phyloP scores from a whole-genome alignment of 352 stramenopile species.

The Globisporangium sylvaticum region DNA sequence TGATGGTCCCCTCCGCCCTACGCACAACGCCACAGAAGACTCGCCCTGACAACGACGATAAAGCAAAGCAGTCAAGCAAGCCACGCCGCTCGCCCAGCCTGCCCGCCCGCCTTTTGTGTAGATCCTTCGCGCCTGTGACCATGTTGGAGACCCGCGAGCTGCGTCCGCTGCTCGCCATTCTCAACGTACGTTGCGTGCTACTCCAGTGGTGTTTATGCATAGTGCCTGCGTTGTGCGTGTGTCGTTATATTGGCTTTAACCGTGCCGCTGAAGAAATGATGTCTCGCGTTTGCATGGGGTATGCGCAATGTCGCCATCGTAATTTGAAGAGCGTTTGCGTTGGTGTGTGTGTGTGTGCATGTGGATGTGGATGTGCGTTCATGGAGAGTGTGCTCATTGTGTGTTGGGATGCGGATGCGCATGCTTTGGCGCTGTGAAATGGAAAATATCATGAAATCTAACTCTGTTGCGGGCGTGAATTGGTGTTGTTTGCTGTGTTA shows the following conservation, averaged over 20 bases:
- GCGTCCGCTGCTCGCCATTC: conserved; percentile 70
- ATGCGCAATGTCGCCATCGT: neutral
- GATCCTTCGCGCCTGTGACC: conserved; percentile 2
- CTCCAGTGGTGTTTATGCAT: neutral
- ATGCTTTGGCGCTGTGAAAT: neutral
- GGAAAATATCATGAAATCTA: neutral
- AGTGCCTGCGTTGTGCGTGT: neutral
- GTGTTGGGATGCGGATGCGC: neutral
- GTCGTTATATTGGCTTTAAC: neutral
- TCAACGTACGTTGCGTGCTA: conserved; percentile 56
- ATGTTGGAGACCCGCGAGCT: conserved; percentile 85
- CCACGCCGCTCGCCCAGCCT: neutral
- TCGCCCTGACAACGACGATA: conserved; percentile 5
- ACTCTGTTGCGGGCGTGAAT: neutral
- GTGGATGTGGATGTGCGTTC: too few relatives aligned
- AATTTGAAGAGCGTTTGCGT: neutral
- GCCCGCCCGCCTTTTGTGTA: neutral
- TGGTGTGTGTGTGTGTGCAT: neutral
- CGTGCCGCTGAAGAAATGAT: neutral
- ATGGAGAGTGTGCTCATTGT: neutral
- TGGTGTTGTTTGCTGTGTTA: neutral
- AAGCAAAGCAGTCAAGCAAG: neutral
- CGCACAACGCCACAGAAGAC: conserved; percentile 18
- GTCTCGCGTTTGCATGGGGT: neutral
- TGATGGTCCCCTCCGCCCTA: neutral